phyloP scores from a whole-genome alignment of 768 basidiomycete species.

The Rhizopogon vesiculosus region DNA sequence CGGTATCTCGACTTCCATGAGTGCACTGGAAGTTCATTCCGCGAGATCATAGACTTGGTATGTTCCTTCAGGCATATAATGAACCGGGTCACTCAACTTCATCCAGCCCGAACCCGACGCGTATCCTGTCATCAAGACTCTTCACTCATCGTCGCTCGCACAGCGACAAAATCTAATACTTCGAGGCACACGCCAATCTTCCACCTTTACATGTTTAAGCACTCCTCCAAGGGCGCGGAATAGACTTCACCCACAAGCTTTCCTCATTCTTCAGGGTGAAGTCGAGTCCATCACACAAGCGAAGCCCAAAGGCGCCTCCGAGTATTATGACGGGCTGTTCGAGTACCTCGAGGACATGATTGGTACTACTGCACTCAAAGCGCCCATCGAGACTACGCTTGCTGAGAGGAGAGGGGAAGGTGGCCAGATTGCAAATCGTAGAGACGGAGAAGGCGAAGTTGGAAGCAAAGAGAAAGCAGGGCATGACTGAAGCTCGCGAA shows the following conservation, averaged over 20 bases:
- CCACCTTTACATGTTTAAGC: constrained; percentile 77
- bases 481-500: constrained; percentile 82
- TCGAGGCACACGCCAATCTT: constrained; percentile 79
- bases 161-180: constrained; percentile 84
- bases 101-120: too few relatives aligned
- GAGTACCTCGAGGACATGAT: constrained; percentile 99
- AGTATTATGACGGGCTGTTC: constrained; percentile 94
- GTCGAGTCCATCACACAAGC: constrained; percentile 98
- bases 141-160: constrained; percentile 77
- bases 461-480: constrained; percentile 86
- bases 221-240: constrained; percentile 49
- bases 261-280: constrained; percentile 97
- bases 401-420: constrained; percentile 80
- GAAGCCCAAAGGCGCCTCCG: constrained; percentile 91
- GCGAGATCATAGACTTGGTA: constrained; percentile 91
- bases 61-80: constrained; percentile 8
- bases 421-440: constrained; percentile 39
- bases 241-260: constrained; percentile 91
- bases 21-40: constrained; percentile 38
- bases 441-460: constrained; percentile 87
- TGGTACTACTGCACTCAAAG: constrained; percentile 88
- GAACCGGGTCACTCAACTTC: too few relatives aligned
- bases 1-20: too few relatives aligned
- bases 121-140: constrained; percentile 21
- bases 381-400: constrained; percentile 81